Percentiles rank a stretch among this genome's conserved stretches.
Evolutionary conservation across 2,329 filamentous ascomycete genomes (phyloP).

Genomic region (Plenodomus biglobosus): DNA sequence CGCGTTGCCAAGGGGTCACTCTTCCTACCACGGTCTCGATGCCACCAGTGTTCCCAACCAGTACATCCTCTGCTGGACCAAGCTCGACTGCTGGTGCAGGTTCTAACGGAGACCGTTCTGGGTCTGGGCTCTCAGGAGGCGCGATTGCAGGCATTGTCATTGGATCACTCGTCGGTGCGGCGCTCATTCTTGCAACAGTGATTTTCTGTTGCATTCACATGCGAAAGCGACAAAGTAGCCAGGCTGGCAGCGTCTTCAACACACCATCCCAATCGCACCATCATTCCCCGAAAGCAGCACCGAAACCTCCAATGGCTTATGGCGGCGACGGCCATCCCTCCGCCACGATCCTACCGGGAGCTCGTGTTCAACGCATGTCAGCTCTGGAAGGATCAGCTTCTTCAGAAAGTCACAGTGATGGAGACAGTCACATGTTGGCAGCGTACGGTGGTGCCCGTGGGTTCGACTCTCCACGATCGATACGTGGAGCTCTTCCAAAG

Average conservation of each 20-base stretch:
- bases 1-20: conserved; percentile 72
- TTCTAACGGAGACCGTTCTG: conserved; percentile 32
- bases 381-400: conserved; percentile 76
- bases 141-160: conserved; percentile 89
- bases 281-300: conserved; percentile 20
- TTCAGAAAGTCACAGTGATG: conserved; percentile 48
- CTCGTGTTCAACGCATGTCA: conserved; percentile 92
- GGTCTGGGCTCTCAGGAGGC: conserved; percentile 69
- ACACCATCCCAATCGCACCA: conserved; percentile 72
- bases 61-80: conserved; percentile 59
- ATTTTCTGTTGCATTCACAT: conserved; percentile 60
- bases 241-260: conserved; percentile 78
- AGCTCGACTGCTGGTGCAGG: conserved; percentile 31
- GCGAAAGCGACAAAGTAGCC: conserved; percentile 59
- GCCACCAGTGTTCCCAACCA: conserved; percentile 60
- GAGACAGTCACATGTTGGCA: conserved; percentile 25
- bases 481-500: conserved; percentile 55
- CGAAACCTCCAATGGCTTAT: conserved; percentile 48
- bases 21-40: conserved; percentile 70
- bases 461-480: conserved; percentile 68
- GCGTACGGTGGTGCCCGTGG: conserved; percentile 27
- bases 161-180: conserved; percentile 71
- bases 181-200: conserved; percentile 68
- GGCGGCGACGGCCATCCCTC: conserved; percentile 43
- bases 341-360: conserved; percentile 69